A percentile compares a stretch with the other conserved stretches of the same genome.
phyloP scores from a whole-genome alignment of 768 basidiomycete species.

The Russula earlei region DNA sequence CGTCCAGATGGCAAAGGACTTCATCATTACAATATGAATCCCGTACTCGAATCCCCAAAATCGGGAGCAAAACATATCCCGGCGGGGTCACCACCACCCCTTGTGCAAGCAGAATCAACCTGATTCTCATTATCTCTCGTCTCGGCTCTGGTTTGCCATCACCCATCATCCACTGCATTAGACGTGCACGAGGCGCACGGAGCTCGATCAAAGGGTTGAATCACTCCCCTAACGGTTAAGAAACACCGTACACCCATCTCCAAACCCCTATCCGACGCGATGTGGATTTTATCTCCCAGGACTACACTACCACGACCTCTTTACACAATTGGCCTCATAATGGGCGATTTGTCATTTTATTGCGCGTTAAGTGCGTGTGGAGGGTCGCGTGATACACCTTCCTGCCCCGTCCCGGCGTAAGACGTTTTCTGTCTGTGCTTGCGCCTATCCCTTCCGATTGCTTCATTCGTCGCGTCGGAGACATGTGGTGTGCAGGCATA shows the following conservation, averaged over 20 bases:
- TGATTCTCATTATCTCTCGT: background rate
- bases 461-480: too few relatives aligned
- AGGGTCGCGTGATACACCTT: background rate
- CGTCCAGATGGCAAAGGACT: too few relatives aligned
- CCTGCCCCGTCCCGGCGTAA: background rate
- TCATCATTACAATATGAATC: too few relatives aligned
- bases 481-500: background rate
- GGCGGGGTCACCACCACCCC: background rate
- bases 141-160: background rate
- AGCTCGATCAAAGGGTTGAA: background rate
- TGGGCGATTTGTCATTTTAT: background rate
- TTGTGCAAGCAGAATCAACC: too few relatives aligned
- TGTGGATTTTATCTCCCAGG: background rate
- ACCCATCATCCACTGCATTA: background rate
- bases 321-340: too few relatives aligned
- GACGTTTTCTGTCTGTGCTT: background rate
- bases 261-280: too few relatives aligned
- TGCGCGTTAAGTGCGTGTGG: background rate
- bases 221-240: background rate
- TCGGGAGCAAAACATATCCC: too few relatives aligned
- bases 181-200: background rate
- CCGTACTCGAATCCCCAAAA: too few relatives aligned
- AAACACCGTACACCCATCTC: background rate
- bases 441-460: background rate
- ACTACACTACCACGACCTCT: background rate